Base-by-base conservation (phyloP, 2,329 filamentous ascomycete species). In the Penicillium sp. region DNA sequence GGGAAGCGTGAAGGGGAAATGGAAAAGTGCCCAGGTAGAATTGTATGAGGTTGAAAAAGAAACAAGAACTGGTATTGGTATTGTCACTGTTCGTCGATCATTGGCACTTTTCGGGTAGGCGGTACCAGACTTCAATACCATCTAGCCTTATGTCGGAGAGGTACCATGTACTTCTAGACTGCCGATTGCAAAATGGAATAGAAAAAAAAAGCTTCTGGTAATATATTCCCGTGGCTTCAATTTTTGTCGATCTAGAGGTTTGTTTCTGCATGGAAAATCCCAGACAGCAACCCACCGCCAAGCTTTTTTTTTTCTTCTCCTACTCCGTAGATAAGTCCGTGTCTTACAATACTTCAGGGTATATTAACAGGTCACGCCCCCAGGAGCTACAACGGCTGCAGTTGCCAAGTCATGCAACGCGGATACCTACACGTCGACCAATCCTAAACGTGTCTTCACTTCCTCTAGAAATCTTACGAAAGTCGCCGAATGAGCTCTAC, bases 1-100 rank as follows among this genome's bases (percentile, higher is more conserved):
- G 56, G 56, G 47, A 56, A 56, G 56, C 55, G 57, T 56, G 58
- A 54, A 61, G 58, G 57, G 55, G 55, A 58, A 59, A 40, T 41
- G 53, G 56, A 62, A 60, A 61, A 62, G 56, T 61, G 50, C 36
- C 59, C 43, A 53, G 51, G 57, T 48, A 50, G 56, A 50, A 51
- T 51, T 51, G 44, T 32, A 49, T 55, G 51, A 50, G 55, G 49
- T 41, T 38, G 40, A 57, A 55, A 23, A 53, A 61, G 59, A 62
- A 60, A 56, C 56, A 43, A 23, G 56, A 53, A 44, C 30, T 39
- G 39, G 52, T 55, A 55, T 51, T 53, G 52, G 52, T 55, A 55
- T 42, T 49, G 52, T 55, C 40, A 55, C 32, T 34, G 9, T 2
- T 1, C 29, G 52, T 51, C 47, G 52, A 55, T 55, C 52, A 14